phyloP scores from a whole-genome alignment of 1,284 basidiomycete genomes.

The Microbotryum silenes-acaulis region DNA sequence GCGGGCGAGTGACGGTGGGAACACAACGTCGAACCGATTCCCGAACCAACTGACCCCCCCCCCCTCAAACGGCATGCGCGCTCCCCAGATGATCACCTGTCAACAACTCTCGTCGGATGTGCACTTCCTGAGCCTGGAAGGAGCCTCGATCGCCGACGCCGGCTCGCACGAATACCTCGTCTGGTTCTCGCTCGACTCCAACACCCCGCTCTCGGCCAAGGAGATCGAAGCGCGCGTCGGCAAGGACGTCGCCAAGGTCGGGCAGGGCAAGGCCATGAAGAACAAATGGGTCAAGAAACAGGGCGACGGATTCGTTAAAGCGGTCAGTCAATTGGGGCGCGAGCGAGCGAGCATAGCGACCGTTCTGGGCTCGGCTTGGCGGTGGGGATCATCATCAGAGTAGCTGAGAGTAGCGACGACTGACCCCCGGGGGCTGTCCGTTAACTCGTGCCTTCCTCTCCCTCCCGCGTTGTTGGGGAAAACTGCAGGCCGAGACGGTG shows the following conservation, averaged over 20 bases:
- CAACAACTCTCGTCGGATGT: constrained; percentile 67
- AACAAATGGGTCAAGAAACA: constrained; percentile 95
- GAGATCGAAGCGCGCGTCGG: constrained; percentile 51
- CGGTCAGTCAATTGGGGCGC: constrained; percentile 50
- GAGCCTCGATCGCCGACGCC: constrained; percentile 61
- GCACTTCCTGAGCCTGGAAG: constrained; percentile 70
- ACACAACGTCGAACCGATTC: too few species aligned
- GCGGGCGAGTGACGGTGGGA: too few species aligned
- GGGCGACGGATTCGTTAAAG: constrained; percentile 74
- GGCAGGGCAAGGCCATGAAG: constrained; percentile 93
- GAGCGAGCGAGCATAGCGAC: too few species aligned
- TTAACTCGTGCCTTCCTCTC: too few species aligned
- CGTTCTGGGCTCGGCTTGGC: constrained; percentile 15
- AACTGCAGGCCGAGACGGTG: constrained; percentile 49
- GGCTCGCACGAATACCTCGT: constrained; percentile 93
- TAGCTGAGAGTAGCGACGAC: background rate
- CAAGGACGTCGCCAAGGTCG: constrained; percentile 73
- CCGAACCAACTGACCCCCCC: too few species aligned
- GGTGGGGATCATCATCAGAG: too few species aligned
- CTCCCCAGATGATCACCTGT: constrained; percentile 70
- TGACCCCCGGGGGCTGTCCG: too few species aligned
- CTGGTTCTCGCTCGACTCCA: constrained; percentile 59
- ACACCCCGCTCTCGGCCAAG: constrained; percentile 21
- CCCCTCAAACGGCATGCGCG: background rate
- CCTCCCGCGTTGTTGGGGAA: too few species aligned